Evolutionary conservation across 2,329 filamentous ascomycete species (phyloP), one percentile per base, ranked within the genome.

Genomic region (Metarhizium rileyi): DNA sequence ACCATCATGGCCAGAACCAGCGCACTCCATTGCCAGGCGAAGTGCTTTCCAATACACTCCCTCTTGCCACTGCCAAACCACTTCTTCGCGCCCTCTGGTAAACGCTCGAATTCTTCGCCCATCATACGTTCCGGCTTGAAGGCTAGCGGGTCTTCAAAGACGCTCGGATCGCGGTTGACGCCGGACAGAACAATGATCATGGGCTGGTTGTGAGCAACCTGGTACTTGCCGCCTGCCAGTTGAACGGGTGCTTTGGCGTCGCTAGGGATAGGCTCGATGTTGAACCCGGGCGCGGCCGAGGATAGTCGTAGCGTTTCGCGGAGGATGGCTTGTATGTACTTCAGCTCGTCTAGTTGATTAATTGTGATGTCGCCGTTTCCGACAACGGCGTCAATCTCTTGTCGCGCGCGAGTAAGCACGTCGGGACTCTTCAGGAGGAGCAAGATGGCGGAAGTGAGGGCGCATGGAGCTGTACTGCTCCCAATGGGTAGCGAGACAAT

Each of bases 401-500:
- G 60, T 40, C 80, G 73, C 0, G 77, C 78, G 33, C 64, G 67
- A 28, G 62, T 57, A n/a, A 79, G 63, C 1, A 66, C 69, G 0
- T 67, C 60, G 0, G 77, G 77, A 57, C 76, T 76, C 62, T 73
- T 72, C 1, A 75, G 54, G 2, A 82, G 66, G 46, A 76, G 71
- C 55, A 75, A 73, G 52, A 81, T 72, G 8, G 68, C 65, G 7
- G 64, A 68, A 53, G 63, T 68, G 52, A 76, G 59, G 57, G 68
- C 64, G 51, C 70, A 72, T 2, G 73, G 73, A 3, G 73, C 70
- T 0, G 74, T 77, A 59, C 68, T 72, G 61, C 69, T 74, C 4
- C 76, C 78, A 47, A 81, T 81, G 38, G 84, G 75, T 70, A 87
- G 84, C 2, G 77, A 76, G 48, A 86, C 77, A 55, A 87, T 80